phyloP scores from a whole-genome alignment of 495 filamentous ascomycete species.

The Xylaria acuta region DNA sequence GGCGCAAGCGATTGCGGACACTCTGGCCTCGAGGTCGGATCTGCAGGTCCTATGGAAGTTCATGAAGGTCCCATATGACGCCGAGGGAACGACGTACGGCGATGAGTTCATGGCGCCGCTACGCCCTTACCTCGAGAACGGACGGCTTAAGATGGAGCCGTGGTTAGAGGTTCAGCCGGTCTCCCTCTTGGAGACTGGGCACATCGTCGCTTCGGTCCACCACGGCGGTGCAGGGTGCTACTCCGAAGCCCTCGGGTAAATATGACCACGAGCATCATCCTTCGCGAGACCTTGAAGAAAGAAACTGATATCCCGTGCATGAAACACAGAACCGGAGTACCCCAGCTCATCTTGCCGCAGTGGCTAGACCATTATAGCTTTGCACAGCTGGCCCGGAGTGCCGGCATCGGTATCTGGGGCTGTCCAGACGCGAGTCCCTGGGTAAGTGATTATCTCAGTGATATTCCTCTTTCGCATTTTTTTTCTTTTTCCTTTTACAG shows the following conservation, averaged over 20 bases:
- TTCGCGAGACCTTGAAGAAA: not conserved
- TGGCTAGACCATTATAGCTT: slow-evolving; percentile 61
- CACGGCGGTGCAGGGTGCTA: slow-evolving; percentile 63
- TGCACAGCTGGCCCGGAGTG: slow-evolving; percentile 54
- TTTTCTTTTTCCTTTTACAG: too few relatives aligned
- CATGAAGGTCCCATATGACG: slow-evolving; percentile 32
- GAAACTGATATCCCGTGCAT: not conserved
- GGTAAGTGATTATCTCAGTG: not conserved
- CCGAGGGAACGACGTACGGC: slow-evolving; percentile 25
- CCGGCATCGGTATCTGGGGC: slow-evolving; percentile 58
- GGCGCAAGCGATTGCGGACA: slow-evolving; percentile 43
- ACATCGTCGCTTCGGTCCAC: slow-evolving; percentile 57
- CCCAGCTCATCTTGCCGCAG: slow-evolving; percentile 57
- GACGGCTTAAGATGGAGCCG: slow-evolving; percentile 43
- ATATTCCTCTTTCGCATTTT: too few relatives aligned
- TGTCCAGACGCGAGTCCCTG: slow-evolving; percentile 42
- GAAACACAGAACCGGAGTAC: slow-evolving; percentile 50
- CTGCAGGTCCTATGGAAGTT: slow-evolving; percentile 60
- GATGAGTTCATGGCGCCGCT: slow-evolving; percentile 35
- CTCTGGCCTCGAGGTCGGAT: slow-evolving; percentile 41
- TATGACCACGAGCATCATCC: slow-evolving; percentile 9
- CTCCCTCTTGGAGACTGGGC: slow-evolving; percentile 51
- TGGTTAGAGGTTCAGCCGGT: slow-evolving; percentile 59
- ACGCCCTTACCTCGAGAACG: slow-evolving; percentile 34
- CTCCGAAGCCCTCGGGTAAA: slow-evolving; percentile 59